These are phyloP conservation scores for Claviceps sp. DNA, from an alignment of 2,329 filamentous ascomycete genomes.

Conservation along the genomic window DNA sequence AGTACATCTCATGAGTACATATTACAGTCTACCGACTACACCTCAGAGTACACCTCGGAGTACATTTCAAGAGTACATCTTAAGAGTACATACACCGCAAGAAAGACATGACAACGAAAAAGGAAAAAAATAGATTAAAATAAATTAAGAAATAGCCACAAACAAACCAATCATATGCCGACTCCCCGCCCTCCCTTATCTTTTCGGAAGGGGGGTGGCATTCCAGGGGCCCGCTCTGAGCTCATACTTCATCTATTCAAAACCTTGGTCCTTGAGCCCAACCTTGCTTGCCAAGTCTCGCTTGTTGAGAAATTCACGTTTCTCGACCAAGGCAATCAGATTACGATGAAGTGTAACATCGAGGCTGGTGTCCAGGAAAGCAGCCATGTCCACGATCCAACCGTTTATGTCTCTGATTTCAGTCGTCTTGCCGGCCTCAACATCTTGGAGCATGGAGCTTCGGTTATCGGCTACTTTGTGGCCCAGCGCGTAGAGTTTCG, in stretches of 20 bases:
- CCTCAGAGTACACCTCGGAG: too few relatives aligned
- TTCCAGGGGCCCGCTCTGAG: too few relatives aligned
- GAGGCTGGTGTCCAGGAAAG: conserved; percentile 20
- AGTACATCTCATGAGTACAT: too few relatives aligned
- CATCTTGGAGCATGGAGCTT: conserved; percentile 51
- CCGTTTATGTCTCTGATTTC: conserved; percentile 49
- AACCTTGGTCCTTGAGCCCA: conserved; percentile 6
- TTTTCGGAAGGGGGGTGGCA: too few relatives aligned
- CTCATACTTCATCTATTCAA: background rate
- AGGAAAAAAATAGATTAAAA: background rate
- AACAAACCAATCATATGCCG: background rate
- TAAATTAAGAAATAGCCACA: background rate
- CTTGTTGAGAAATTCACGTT: conserved; percentile 17
- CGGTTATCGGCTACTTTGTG: conserved; percentile 38
- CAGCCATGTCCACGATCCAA: conserved; percentile 37
- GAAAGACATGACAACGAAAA: background rate
- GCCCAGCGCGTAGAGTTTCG: conserved; percentile 33
- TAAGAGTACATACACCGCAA: background rate
- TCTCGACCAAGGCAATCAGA: conserved; percentile 31
- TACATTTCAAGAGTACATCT: too few relatives aligned
- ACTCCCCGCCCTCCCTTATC: too few relatives aligned
- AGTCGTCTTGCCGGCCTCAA: conserved; percentile 34
- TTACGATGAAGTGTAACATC: conserved; percentile 25
- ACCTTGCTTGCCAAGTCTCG: conserved; percentile 18
- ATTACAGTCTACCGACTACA: too few relatives aligned